A percentile compares a stretch with the other conserved stretches of the same genome.
Evolutionary conservation across 1,284 basidiomycete genomes (phyloP).

Genomic region (Vanrija pseudolonga): DNA sequence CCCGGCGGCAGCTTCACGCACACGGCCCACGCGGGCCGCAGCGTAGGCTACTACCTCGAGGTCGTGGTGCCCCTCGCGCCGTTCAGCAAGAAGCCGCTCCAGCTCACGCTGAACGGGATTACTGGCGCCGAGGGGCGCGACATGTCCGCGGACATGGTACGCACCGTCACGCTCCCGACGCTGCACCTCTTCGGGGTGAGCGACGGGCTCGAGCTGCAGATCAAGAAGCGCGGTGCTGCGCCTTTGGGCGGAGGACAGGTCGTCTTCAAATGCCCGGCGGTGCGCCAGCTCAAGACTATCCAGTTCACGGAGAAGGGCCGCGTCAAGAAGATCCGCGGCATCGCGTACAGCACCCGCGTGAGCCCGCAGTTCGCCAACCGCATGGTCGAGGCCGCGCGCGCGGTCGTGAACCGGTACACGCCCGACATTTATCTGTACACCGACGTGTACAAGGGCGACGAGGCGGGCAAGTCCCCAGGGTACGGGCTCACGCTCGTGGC

Average conservation of each 20-base stretch:
- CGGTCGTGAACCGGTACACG: conserved; percentile 90
- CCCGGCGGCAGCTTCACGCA: conserved; percentile 77
- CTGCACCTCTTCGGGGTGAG: conserved; percentile 83
- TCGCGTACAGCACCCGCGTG: conserved; percentile 93
- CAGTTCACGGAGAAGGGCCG: conserved; percentile 88
- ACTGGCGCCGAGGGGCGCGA: conserved; percentile 80
- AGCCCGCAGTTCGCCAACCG: conserved; percentile 96
- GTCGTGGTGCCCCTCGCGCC: conserved; percentile 85
- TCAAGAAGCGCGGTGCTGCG: conserved; percentile 86
- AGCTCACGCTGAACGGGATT: conserved; percentile 78
- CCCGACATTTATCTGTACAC: conserved; percentile 98
- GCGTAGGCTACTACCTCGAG: conserved; percentile 92
- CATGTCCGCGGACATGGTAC: conserved; percentile 82
- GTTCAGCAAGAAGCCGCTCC: conserved; percentile 84
- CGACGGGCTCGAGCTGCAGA: conserved; percentile 84
- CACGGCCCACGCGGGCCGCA: conserved; percentile 79
- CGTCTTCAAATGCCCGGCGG: conserved; percentile 85
- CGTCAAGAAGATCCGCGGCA: conserved; percentile 90
- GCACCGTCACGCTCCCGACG: conserved; percentile 89
- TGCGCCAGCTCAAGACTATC: conserved; percentile 83
- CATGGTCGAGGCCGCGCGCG: conserved; percentile 90
- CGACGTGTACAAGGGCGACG: conserved; percentile 95
- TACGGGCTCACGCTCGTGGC: conserved; percentile 88
- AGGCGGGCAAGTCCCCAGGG: conserved; percentile 93
- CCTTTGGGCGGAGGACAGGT: conserved; percentile 91